phyloP scores from a whole-genome alignment of 768 basidiomycete genomes.

The Trametes cinnabarina region DNA sequence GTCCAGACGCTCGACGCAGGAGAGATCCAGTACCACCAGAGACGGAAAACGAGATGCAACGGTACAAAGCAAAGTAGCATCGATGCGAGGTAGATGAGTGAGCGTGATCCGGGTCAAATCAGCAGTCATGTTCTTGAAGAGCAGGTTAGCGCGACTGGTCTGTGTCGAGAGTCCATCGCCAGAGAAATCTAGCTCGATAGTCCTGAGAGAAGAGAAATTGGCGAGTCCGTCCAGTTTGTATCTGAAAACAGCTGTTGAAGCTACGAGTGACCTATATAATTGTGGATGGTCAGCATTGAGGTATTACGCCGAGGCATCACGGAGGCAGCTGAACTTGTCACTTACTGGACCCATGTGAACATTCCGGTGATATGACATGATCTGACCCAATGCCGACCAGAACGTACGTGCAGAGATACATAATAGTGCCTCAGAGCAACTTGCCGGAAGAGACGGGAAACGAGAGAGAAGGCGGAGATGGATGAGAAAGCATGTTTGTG shows the following conservation, averaged over 20 bases:
- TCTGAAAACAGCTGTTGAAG: constrained; percentile 12
- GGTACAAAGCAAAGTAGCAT: constrained; percentile 43
- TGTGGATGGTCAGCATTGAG: constrained; percentile 19
- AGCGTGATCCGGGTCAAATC: constrained; percentile 50
- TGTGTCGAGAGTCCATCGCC: constrained; percentile 26
- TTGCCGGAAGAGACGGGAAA: constrained; percentile 28
- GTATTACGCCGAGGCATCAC: background rate
- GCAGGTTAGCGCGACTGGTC: constrained; percentile 19
- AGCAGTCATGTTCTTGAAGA: constrained; percentile 27
- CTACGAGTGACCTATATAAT: constrained; percentile 20
- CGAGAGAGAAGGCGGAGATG: constrained; percentile 27
- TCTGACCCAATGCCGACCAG: constrained; percentile 17
- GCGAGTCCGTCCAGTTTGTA: constrained; percentile 4
- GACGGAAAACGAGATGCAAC: constrained; percentile 47
- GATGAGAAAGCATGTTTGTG: constrained; percentile 22
- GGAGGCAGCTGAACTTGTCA: too few species aligned
- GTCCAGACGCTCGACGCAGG: constrained; percentile 58
- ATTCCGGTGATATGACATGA: constrained; percentile 22
- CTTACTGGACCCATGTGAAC: constrained; percentile 30
- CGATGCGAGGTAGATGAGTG: constrained; percentile 56
- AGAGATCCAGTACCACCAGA: constrained; percentile 50
- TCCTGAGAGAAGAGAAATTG: background rate
- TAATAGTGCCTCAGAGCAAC: constrained; percentile 32
- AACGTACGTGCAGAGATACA: constrained; percentile 14
- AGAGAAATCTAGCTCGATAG: constrained; percentile 23